Evolutionary conservation across 1,284 basidiomycete genomes (phyloP).

Genomic region (Cryptococcus floricola): DNA sequence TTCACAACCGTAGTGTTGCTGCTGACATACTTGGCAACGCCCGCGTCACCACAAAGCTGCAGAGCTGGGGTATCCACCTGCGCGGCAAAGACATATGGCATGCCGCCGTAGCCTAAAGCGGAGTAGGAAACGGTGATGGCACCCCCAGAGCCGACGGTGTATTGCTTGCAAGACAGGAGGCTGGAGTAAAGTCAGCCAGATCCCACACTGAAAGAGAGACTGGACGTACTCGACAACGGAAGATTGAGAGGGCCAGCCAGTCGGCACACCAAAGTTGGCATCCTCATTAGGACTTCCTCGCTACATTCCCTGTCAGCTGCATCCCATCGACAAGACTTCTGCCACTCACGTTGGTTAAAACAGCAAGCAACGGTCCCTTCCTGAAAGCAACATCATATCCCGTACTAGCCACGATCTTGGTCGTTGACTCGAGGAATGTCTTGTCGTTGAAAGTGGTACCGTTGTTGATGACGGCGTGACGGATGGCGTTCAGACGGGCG

Average conservation of each 20-base stretch:
- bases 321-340: not conserved
- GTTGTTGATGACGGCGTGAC: constrained; percentile 60
- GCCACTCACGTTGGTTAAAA: constrained; percentile 64
- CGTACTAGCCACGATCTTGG: constrained; percentile 59
- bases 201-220: not conserved
- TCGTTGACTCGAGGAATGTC: constrained; percentile 58
- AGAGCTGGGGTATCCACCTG: constrained; percentile 20
- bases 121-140: constrained; percentile 43
- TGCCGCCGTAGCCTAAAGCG: constrained; percentile 38
- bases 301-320: constrained; percentile 10
- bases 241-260: constrained; percentile 38
- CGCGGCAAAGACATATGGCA: constrained; percentile 41
- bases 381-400: constrained; percentile 62
- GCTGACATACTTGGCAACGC: constrained; percentile 14
- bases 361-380: constrained; percentile 65
- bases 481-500: constrained; percentile 63
- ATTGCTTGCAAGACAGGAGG: constrained; percentile 41
- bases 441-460: constrained; percentile 51
- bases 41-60: constrained; percentile 24
- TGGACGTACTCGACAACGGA: constrained; percentile 41
- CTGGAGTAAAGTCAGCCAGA: constrained; percentile 9
- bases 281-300: constrained; percentile 39
- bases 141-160: constrained; percentile 35
- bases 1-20: constrained; percentile 8
- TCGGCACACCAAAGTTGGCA: constrained; percentile 32